phyloP scores from a whole-genome alignment of 176 grass and related monocot genomes.

The Musa schizocarpa region DNA sequence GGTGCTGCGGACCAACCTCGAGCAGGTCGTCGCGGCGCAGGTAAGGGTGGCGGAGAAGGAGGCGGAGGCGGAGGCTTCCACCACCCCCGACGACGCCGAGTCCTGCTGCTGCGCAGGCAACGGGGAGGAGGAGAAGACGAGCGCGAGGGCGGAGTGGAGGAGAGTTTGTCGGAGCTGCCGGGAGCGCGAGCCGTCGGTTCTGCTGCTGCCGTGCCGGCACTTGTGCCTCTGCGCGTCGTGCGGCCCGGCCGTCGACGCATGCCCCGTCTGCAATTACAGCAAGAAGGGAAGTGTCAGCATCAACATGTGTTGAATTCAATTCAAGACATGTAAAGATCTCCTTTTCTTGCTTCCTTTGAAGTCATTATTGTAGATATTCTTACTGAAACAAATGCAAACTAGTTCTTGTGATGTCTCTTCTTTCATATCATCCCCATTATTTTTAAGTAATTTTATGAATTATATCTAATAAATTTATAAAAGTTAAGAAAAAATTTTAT shows the following conservation, averaged over 20 bases:
- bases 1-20: conserved; percentile 37
- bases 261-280: conserved; percentile 48
- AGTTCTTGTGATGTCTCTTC: too few species aligned
- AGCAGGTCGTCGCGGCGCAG: conserved; percentile 29
- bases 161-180: conserved; percentile 34
- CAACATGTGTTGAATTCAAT: conserved; percentile 41
- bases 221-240: conserved; percentile 58
- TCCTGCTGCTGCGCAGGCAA: conserved; percentile 61
- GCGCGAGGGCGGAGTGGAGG: background rate
- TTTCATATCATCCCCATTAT: too few species aligned
- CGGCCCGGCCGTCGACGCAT: conserved; percentile 25
- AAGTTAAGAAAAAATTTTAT: too few species aligned
- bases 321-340: too few species aligned
- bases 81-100: conserved; percentile 26
- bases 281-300: conserved; percentile 48
- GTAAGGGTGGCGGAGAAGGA: background rate
- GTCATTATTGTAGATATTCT: too few species aligned
- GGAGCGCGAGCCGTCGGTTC: conserved; percentile 28
- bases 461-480: too few species aligned
- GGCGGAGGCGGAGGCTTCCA: background rate
- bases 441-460: too few species aligned
- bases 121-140: background rate
- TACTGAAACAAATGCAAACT: too few species aligned
- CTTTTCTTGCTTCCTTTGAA: too few species aligned
- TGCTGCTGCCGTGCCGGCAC: conserved; percentile 72